Base-by-base conservation (phyloP, 2,329 filamentous ascomycete species). In the Colletotrichum sp. region DNA sequence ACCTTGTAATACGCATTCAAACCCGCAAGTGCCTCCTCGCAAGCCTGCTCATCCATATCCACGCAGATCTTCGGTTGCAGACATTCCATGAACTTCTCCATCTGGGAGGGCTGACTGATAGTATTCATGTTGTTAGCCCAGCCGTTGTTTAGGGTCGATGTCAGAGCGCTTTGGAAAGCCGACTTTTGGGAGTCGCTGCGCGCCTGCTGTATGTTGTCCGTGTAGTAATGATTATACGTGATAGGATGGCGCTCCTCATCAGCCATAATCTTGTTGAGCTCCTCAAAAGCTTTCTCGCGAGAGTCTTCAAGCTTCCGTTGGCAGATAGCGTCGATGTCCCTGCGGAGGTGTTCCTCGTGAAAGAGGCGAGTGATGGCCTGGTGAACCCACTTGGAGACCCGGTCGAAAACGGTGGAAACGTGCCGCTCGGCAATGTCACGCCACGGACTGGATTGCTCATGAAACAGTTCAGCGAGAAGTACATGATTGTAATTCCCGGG, bases 401-500 rank as follows among this genome's bases (percentile, higher is more conserved):
- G 4, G 6, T 67, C 55, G 2, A 59, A 3, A 6, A 76, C 57
- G 21, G 44, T 18, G 2, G 63, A 72, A 8, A 72, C 57, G 3
- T 76, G 73, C 2, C 34, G 15, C 18, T 69, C 63, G 4, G 73
- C 63, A 8, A 76, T 63, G 1, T 36, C 6, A 4, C 63, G 73
- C 93, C 92, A 94, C 0, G 88, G 88, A 8, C 78, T 71, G 1
- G 88, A 91, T 73, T 94, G 92, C 62, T 92, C 88, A 24, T 84
- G 83, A 79, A 94, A 94, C 0, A 95, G 81, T 26, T 93, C 89
- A 0, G 85, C 84, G 1, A 94, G 87, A 12, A 94, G 83, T 69
- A 91, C 80, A 0, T 92, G 89, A 75, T 92, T 92, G 81, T 92
- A 93, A 0, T 86, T 90, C 0, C 92, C 91, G 0, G 91, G 90